These are phyloP conservation scores for Irpex sp. DNA, from an alignment of 1,284 basidiomycete species.

Conservation along the genomic window DNA sequence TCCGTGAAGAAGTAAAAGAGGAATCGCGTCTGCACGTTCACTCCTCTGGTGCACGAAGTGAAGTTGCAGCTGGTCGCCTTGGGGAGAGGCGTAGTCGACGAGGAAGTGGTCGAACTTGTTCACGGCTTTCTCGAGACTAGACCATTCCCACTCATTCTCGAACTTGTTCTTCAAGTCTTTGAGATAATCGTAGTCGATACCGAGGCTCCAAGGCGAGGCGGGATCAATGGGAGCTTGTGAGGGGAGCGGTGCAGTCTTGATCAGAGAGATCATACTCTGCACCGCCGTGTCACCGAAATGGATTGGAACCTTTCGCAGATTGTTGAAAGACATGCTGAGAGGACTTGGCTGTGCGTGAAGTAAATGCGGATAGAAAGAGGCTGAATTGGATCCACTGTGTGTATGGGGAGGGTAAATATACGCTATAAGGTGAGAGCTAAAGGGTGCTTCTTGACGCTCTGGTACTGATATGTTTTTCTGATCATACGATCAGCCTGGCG, in stretches of 20 bases:
- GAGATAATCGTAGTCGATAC: background rate
- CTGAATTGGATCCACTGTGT: background rate
- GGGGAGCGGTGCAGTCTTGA: background rate
- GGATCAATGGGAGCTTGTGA: background rate
- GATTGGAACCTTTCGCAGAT: background rate
- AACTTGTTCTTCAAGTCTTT: background rate
- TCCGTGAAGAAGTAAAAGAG: slow-evolving; percentile 15
- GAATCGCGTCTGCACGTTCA: slow-evolving; percentile 10
- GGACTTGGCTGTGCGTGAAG: background rate
- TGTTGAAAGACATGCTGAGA: background rate
- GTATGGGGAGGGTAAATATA: too few relatives aligned
- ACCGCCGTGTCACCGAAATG: background rate
- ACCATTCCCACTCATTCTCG: slow-evolving; percentile 10
- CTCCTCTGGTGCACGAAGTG: slow-evolving; percentile 15
- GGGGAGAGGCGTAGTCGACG: slow-evolving; percentile 3
- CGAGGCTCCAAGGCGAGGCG: background rate
- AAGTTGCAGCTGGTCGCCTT: slow-evolving; percentile 7
- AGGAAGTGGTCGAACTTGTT: slow-evolving; percentile 13
- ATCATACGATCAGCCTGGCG: too few relatives aligned
- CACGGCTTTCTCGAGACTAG: slow-evolving; percentile 11
- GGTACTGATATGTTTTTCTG: too few relatives aligned
- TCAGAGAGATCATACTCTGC: background rate
- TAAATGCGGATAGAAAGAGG: background rate
- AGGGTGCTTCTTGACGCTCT: too few relatives aligned
- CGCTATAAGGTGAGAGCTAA: too few relatives aligned